A percentile compares a stretch with the other conserved stretches of the same genome.
Conservation (phyloP, 148 eudicot species). For the Silene uniflora region DNA sequence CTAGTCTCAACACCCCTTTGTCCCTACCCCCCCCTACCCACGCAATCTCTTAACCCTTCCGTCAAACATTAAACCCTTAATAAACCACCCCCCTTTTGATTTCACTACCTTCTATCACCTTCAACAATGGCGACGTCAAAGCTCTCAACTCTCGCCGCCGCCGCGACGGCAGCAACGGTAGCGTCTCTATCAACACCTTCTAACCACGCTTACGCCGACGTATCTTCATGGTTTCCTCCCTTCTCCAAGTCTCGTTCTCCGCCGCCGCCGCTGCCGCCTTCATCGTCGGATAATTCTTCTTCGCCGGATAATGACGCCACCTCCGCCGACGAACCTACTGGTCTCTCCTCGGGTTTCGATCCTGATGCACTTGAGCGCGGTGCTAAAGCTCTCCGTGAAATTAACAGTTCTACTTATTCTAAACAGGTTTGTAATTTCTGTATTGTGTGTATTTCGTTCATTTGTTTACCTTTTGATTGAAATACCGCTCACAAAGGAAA, state of each 20-base stretch:
- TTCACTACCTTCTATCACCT: not conserved
- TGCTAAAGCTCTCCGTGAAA: constrained; percentile 69
- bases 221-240: constrained; percentile 48
- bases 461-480: too few species aligned
- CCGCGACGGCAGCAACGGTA: constrained; percentile 46
- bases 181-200: constrained; percentile 37
- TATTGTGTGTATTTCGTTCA: not conserved
- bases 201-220: constrained; percentile 47
- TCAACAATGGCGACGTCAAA: constrained; percentile 42
- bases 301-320: constrained; percentile 8
- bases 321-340: constrained; percentile 41
- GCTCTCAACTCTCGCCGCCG: constrained; percentile 40
- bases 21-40: too few species aligned
- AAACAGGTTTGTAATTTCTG: constrained; percentile 43
- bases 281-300: constrained; percentile 20
- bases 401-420: constrained; percentile 52
- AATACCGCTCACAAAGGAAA: not conserved
- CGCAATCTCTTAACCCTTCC: too few species aligned
- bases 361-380: constrained; percentile 74
- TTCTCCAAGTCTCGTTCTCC: constrained; percentile 40
- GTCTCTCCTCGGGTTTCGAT: constrained; percentile 52
- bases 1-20: too few species aligned
- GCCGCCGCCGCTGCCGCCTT: not conserved
- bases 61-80: constrained; percentile 31
- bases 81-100: not conserved